Conservation (phyloP, 2,329 filamentous ascomycete genomes). For the Nemania sp. region DNA sequence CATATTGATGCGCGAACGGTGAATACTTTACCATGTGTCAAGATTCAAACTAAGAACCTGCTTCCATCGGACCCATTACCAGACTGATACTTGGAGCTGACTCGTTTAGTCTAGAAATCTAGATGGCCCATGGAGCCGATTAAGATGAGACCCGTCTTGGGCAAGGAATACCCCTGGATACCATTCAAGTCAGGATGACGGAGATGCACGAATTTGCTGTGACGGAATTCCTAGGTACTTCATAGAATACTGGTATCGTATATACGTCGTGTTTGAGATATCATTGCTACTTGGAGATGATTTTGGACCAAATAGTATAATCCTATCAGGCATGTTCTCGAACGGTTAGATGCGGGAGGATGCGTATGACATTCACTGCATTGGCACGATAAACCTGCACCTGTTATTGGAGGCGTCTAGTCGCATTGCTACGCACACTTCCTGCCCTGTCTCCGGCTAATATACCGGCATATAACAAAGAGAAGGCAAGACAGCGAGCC, state of each 20-base stretch:
- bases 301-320: not conserved
- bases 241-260: not conserved
- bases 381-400: not conserved
- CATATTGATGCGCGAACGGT: not conserved
- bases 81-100: conserved; percentile 5
- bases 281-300: not conserved
- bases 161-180: conserved; percentile 6
- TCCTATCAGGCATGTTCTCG: not conserved
- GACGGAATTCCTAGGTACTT: not conserved
- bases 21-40: conserved; percentile 2
- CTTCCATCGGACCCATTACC: not conserved
- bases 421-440: not conserved
- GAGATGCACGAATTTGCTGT: not conserved
- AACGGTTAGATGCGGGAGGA: not conserved
- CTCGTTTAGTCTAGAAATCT: not conserved
- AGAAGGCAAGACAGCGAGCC: not conserved
- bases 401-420: not conserved
- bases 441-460: not conserved
- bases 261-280: no score
- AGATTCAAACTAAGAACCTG: not conserved
- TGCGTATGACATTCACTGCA: not conserved
- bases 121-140: conserved; percentile 3
- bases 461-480: not conserved
- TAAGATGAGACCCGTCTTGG: conserved; percentile 8
- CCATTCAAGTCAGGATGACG: not conserved